Conservation (phyloP, 164 flowering plant genomes). For the Tetrastigma voinierianum region DNA sequence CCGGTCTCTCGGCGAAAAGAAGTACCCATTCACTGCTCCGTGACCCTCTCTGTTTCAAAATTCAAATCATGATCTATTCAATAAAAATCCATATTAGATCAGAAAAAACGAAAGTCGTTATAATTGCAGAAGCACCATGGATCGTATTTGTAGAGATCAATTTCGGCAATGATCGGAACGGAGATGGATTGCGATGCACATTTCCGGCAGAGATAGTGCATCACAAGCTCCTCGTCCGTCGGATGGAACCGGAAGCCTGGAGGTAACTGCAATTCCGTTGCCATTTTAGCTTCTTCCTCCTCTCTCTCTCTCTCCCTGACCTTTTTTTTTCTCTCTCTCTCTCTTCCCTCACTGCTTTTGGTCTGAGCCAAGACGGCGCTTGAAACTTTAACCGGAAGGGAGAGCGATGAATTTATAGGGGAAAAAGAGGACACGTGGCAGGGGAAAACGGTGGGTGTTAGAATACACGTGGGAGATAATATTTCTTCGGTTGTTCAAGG, state of each 20-base stretch:
- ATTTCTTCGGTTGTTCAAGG: background rate
- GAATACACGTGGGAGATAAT: slow-evolving; percentile 43
- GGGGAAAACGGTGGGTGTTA: slow-evolving; percentile 13
- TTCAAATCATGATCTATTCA: too few species aligned
- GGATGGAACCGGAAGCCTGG: slow-evolving; percentile 73
- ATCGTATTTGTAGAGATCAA: slow-evolving; percentile 69
- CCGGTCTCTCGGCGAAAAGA: slow-evolving; percentile 63
- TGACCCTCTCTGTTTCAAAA: slow-evolving; percentile 37
- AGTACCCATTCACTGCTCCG: slow-evolving; percentile 74
- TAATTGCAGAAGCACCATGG: slow-evolving; percentile 71
- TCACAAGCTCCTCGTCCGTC: slow-evolving; percentile 73
- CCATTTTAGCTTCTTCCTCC: slow-evolving; percentile 18
- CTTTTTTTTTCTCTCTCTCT: background rate
- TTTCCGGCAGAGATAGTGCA: slow-evolving; percentile 60
- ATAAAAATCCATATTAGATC: background rate
- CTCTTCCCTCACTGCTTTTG: background rate
- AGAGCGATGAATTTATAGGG: slow-evolving; percentile 38
- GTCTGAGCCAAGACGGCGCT: slow-evolving; percentile 19
- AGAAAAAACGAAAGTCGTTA: background rate
- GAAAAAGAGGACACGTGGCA: slow-evolving; percentile 38
- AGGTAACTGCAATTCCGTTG: slow-evolving; percentile 45
- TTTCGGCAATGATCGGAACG: slow-evolving; percentile 69
- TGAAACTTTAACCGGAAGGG: slow-evolving; percentile 48
- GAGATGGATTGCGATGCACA: slow-evolving; percentile 63
- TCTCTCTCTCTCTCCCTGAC: background rate